Percentiles rank a stretch among this genome's conserved stretches.
These are phyloP conservation scores for Umbelopsis vinacea DNA, from an alignment of 192 early-diverging fungal species.

Conservation along the genomic window DNA sequence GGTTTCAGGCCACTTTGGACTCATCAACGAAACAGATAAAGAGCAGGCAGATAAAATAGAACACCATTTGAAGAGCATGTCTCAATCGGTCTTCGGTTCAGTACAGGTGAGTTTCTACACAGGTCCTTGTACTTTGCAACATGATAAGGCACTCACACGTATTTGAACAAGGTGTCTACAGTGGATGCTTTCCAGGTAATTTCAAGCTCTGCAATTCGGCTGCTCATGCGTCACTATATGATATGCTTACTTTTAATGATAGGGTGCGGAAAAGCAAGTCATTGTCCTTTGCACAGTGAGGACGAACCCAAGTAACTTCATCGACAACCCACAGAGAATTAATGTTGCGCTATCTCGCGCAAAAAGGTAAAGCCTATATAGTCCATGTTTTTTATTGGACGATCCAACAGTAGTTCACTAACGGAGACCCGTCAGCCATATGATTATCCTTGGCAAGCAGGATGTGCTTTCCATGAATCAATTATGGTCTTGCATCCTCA, in stretches of 20 bases:
- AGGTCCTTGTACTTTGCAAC: neutral
- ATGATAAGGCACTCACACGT: neutral
- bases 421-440: conserved; percentile 45
- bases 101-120: conserved; percentile 36
- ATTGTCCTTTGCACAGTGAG: conserved; percentile 73
- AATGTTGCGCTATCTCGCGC: conserved; percentile 80
- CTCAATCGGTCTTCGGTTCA: conserved; percentile 31
- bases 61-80: conserved; percentile 13
- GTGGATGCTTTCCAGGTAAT: conserved; percentile 70
- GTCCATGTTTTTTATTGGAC: neutral
- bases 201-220: neutral
- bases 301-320: conserved; percentile 60
- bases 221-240: neutral
- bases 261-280: conserved; percentile 80
- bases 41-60: conserved; percentile 60
- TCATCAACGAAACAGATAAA: conserved; percentile 54
- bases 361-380: conserved; percentile 49
- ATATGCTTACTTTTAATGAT: neutral
- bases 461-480: conserved; percentile 36
- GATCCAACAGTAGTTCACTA: neutral
- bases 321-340: conserved; percentile 67
- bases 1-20: neutral
- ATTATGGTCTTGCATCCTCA: conserved; percentile 34
- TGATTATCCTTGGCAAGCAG: conserved; percentile 63
- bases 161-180: conserved; percentile 55